Conservation (phyloP, 495 filamentous ascomycete genomes). For the Penicillium flavigenum region DNA sequence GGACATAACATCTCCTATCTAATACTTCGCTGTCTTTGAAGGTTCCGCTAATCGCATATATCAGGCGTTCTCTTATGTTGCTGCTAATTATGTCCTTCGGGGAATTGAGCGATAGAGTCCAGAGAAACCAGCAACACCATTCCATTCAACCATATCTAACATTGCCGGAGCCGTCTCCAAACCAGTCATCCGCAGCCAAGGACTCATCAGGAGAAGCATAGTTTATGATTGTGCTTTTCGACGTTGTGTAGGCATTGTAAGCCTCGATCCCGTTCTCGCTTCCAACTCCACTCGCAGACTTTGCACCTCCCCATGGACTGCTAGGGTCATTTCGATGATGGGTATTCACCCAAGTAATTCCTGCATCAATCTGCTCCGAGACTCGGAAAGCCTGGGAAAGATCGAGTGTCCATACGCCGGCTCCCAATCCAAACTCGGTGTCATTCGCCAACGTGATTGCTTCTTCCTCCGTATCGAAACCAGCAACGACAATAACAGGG, state of each 20-base stretch:
- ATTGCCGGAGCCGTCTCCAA: slow-evolving; percentile 13
- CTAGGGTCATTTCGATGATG: slow-evolving; percentile 32
- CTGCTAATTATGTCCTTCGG: not conserved
- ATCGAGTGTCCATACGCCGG: slow-evolving; percentile 51
- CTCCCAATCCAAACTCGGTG: slow-evolving; percentile 43
- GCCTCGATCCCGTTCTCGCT: slow-evolving; percentile 32
- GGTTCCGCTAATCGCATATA: too few species aligned
- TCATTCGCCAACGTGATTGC: slow-evolving; percentile 43
- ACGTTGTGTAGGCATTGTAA: slow-evolving; percentile 26
- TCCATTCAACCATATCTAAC: slow-evolving; percentile 26
- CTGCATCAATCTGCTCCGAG: slow-evolving; percentile 48
- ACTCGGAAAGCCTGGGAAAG: slow-evolving; percentile 51
- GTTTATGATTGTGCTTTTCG: slow-evolving; percentile 29
- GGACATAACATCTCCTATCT: not conserved
- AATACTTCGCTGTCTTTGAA: not conserved
- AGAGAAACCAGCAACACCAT: not conserved
- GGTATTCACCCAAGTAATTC: slow-evolving; percentile 55
- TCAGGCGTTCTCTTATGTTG: too few species aligned
- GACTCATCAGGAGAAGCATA: slow-evolving; percentile 22
- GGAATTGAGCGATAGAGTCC: not conserved
- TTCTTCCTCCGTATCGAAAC: slow-evolving; percentile 42
- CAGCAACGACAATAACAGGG: slow-evolving; percentile 44
- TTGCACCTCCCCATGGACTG: slow-evolving; percentile 30
- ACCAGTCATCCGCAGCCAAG: slow-evolving; percentile 26
- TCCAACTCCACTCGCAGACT: slow-evolving; percentile 26